Evolutionary conservation across 345 rosid species (phyloP).

Genomic region (Streptanthus diversifolius): DNA sequence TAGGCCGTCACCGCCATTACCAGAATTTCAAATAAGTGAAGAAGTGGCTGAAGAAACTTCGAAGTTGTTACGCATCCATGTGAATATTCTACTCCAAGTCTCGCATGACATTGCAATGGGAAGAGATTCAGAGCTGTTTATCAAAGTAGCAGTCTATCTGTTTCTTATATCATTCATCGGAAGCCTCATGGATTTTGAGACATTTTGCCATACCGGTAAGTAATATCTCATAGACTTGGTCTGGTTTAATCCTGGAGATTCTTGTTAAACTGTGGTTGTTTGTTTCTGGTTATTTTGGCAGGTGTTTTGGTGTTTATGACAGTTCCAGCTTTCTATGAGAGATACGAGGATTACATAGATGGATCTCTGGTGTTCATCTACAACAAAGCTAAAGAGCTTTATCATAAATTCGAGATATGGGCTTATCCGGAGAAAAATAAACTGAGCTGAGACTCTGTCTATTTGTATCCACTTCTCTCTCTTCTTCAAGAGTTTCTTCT

Average conservation of each 20-base stretch:
- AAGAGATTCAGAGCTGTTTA: constrained; percentile 59
- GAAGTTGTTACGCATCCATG: constrained; percentile 38
- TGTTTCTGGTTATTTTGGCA: constrained; percentile 23
- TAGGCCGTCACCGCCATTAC: constrained; percentile 93
- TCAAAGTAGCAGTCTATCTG: constrained; percentile 55
- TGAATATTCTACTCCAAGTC: constrained; percentile 58
- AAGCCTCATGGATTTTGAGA: constrained; percentile 67
- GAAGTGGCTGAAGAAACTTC: constrained; percentile 52
- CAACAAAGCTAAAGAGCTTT: constrained; percentile 38
- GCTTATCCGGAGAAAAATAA: constrained; percentile 49
- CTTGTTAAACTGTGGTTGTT: background rate
- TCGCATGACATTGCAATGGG: constrained; percentile 76
- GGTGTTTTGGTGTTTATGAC: constrained; percentile 66
- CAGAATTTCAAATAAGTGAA: constrained; percentile 68
- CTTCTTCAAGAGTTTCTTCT: constrained; percentile 4
- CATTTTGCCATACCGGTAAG: constrained; percentile 72
- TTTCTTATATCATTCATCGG: constrained; percentile 60
- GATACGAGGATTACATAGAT: constrained; percentile 52
- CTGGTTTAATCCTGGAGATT: background rate
- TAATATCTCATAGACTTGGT: constrained; percentile 1
- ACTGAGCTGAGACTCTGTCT: constrained; percentile 41
- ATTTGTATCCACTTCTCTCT: background rate
- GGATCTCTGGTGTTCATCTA: constrained; percentile 31
- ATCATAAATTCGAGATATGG: constrained; percentile 48
- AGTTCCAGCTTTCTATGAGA: constrained; percentile 77